Conservation (phyloP, 768 basidiomycete genomes). For the Leccinum variicolor region DNA sequence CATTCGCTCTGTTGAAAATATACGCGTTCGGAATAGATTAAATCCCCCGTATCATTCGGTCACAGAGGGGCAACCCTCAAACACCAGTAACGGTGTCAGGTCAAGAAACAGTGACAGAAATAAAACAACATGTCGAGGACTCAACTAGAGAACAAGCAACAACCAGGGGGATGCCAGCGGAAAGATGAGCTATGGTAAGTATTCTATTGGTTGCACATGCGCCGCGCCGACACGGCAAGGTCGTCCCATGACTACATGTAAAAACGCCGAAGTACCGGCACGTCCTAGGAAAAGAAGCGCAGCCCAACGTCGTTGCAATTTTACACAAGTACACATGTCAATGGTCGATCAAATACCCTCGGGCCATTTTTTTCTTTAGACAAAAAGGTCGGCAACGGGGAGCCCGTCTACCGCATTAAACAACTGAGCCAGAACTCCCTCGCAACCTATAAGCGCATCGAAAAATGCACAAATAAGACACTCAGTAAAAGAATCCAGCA, state of each 20-base stretch:
- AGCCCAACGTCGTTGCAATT: not conserved
- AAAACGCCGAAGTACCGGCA: not conserved
- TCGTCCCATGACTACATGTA: not conserved
- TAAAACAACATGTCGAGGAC: not conserved
- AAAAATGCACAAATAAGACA: slow-evolving; percentile 25
- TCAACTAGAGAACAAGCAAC: not conserved
- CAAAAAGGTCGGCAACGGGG: not conserved
- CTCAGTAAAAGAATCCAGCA: slow-evolving; percentile 17
- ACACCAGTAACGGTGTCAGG: not conserved
- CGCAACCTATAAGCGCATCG: slow-evolving; percentile 19
- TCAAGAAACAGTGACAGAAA: not conserved
- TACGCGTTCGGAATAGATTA: not conserved
- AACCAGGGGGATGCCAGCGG: not conserved
- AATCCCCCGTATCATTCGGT: not conserved
- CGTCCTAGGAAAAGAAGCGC: not conserved
- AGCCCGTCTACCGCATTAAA: slow-evolving; percentile 1
- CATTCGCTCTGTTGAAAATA: not conserved
- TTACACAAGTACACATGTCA: slow-evolving; percentile 5
- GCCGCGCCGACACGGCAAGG: not conserved
- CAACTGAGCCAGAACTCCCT: slow-evolving; percentile 3
- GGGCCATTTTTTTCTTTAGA: not conserved
- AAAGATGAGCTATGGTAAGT: not conserved
- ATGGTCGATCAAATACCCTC: slow-evolving; percentile 1
- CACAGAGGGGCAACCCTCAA: not conserved
- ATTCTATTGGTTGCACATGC: slow-evolving; percentile 13